These are phyloP conservation scores for Gossypium anomalum DNA, from an alignment of 345 rosid genomes.

Conservation along the genomic window DNA sequence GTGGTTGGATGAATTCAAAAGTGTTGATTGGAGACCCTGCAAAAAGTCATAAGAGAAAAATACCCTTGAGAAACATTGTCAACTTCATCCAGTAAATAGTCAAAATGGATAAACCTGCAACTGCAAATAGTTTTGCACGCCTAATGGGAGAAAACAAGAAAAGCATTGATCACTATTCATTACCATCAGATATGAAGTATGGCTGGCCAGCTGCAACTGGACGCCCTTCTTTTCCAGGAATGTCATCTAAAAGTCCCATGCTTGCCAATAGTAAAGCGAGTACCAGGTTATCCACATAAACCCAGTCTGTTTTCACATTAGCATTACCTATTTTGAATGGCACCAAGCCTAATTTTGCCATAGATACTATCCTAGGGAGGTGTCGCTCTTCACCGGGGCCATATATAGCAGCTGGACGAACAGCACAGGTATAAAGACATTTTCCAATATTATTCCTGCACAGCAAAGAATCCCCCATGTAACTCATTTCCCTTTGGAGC, in stretches of 20 bases:
- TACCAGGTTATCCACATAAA: constrained; percentile 82
- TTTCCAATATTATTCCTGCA: constrained; percentile 53
- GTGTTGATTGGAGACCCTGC: constrained; percentile 79
- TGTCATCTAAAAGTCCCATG: constrained; percentile 85
- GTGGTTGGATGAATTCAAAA: constrained; percentile 72
- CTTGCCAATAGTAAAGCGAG: constrained; percentile 75
- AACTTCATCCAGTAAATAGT: not conserved
- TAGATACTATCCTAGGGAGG: constrained; percentile 72
- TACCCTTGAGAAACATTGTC: not conserved
- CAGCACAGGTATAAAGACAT: constrained; percentile 63
- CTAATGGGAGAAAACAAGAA: not conserved
- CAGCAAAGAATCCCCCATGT: constrained; percentile 14
- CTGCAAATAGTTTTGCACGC: not conserved
- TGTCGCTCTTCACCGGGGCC: constrained; percentile 96
- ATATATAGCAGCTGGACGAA: constrained; percentile 93
- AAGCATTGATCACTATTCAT: not conserved
- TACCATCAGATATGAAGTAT: constrained; percentile 94
- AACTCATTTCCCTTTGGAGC: not conserved
- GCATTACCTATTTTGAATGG: constrained; percentile 62
- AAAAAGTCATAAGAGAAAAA: constrained; percentile 1
- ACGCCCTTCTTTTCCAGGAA: constrained; percentile 58
- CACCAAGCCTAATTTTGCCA: constrained; percentile 64
- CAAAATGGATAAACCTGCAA: not conserved
- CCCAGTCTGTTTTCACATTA: constrained; percentile 79
- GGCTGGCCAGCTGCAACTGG: constrained; percentile 92